Base-by-base conservation (phyloP, 2,329 filamentous ascomycete species). In the Sporothrix schenckii region DNA sequence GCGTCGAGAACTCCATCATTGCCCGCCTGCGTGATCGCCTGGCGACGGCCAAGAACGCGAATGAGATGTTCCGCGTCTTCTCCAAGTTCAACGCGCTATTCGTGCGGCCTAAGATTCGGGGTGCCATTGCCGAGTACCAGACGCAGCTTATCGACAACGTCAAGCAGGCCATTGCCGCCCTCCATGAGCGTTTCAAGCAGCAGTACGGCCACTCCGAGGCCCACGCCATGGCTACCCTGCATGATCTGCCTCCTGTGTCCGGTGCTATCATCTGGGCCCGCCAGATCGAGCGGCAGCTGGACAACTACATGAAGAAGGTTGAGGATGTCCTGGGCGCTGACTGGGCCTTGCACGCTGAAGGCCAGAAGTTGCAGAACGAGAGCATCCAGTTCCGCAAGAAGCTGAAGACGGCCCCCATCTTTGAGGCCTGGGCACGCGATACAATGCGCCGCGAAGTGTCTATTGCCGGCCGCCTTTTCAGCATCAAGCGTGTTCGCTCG, bases 81-180 rank as follows among this genome's bases (percentile, higher is more conserved):
- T 98, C 95, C 68, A 98, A 98, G 79, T 99, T 99, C 87, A 99
- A 99, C 78, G 95, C 95, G 1, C 89, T 99, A 41, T 97, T 99
- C 76, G 94, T 99, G 70, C 89, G 95, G 72, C 95, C 95, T n/a
- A 99, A 99, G 85, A 98, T 99, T 81, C 91, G 95, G 74, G 94
- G 96, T 75, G 96, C 95, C 69, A 99, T 99, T 77, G 92, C 93
- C 56, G 94, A 99, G 81, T 99, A 99, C 79, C 95, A 99, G 80
- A 95, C 94, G 4, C 94, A 97, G 80, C 89, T 99, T 47, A 97
- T 99, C 79, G 94, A 97, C 76, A 97, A 97, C 76, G 95, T 99
- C 76, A 98, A 98, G 80, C 90, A 93, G 77, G 96, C 97, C 77
- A 99, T 99, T 75, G 90, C 92, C 56, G 89, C 90, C 4, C 86